Percentiles rank a stretch among this genome's conserved stretches.
Conservation (phyloP, 352 stramenopile genomes). For the Globisporangium acanthophoron region DNA sequence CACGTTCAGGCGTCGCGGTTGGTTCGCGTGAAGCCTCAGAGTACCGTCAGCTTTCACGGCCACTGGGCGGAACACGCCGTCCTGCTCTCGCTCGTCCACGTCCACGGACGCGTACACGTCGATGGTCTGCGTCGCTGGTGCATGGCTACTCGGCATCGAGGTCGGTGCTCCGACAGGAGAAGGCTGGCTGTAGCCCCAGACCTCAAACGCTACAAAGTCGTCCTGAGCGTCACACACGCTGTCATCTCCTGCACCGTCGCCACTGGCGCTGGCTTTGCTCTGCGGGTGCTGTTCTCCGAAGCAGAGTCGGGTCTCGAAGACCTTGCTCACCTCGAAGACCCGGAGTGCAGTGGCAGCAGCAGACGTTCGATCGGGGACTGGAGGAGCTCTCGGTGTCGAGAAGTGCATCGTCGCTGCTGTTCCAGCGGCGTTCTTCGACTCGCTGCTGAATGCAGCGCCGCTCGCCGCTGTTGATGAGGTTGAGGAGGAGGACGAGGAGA, state of each 20-base stretch:
- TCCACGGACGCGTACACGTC: conserved; percentile 73
- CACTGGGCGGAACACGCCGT: conserved; percentile 62
- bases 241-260: conserved; percentile 1
- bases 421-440: not conserved
- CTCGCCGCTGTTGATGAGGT: not conserved
- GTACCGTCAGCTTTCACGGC: conserved; percentile 64
- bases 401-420: conserved; percentile 4
- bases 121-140: conserved; percentile 14
- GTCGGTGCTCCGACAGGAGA: not conserved
- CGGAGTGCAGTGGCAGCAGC: not conserved
- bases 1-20: conserved; percentile 46
- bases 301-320: conserved; percentile 7
- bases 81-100: conserved; percentile 58
- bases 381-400: conserved; percentile 20
- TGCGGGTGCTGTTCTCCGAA: not conserved
- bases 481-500: not conserved
- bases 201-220: conserved; percentile 41
- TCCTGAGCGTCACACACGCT: conserved; percentile 4
- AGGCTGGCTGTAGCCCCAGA: conserved; percentile 51
- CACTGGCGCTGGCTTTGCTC: not conserved
- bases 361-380: not conserved
- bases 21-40: conserved; percentile 55
- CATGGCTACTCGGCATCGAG: not conserved
- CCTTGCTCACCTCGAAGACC: conserved; percentile 9
- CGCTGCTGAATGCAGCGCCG: not conserved